phyloP scores from a whole-genome alignment of 768 basidiomycete species.

The Suillus lakei region DNA sequence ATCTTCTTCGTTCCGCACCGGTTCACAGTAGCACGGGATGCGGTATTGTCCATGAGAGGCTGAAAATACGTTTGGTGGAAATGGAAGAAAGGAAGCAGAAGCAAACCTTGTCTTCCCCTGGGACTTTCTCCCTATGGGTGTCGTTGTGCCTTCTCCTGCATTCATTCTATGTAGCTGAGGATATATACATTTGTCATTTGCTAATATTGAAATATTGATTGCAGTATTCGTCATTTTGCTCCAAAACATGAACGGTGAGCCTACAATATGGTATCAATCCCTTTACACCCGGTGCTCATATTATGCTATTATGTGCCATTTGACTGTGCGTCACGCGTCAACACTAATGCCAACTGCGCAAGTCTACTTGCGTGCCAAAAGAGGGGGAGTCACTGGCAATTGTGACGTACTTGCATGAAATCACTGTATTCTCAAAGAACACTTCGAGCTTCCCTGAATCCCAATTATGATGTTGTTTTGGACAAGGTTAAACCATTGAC shows the following conservation, averaged over 20 bases:
- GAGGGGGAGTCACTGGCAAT: too few species aligned
- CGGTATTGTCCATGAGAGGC: neutral
- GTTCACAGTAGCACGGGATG: constrained; percentile 31
- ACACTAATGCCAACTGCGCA: too few species aligned
- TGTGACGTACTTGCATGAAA: too few species aligned
- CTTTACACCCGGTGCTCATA: neutral
- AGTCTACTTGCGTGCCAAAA: too few species aligned
- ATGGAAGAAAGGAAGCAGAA: constrained; percentile 82
- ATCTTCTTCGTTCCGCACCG: constrained; percentile 41
- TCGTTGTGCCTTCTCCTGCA: neutral
- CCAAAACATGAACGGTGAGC: neutral
- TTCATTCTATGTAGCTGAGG: neutral
- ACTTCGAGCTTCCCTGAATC: too few species aligned
- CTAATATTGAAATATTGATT: neutral
- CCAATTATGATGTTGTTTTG: too few species aligned
- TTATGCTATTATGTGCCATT: neutral
- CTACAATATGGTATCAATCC: neutral
- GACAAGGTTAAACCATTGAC: too few species aligned
- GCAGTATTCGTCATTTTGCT: neutral
- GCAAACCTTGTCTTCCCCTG: constrained; percentile 77
- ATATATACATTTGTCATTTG: neutral
- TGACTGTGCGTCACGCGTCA: too few species aligned
- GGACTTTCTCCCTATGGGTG: constrained; percentile 43
- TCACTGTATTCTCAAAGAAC: too few species aligned
- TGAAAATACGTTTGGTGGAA: constrained; percentile 30